Base-by-base conservation (phyloP, 1,284 basidiomycete species). In the Trametes polyzona region DNA sequence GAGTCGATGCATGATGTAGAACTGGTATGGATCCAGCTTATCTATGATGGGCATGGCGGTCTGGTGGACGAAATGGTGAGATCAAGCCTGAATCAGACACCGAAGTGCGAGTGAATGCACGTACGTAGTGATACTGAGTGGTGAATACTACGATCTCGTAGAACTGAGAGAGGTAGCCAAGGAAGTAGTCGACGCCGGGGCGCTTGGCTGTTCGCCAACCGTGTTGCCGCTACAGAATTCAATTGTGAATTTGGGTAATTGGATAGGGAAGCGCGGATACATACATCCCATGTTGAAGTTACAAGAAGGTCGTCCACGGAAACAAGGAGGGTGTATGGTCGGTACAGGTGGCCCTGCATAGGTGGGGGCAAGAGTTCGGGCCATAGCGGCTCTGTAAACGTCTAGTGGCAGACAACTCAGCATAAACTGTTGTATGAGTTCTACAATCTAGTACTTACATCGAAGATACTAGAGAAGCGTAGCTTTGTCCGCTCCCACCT, bases 101-200 rank as follows among this genome's bases (percentile, higher is more conserved):
- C 9, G 47, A 23, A 30, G 23, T 29, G n/a, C 48, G 39, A 29
- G 32, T 32, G 36, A 19, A 4, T 36, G 26, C 26, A 27, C 92
- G 56, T 65, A 95, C 95, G 73, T 96, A 98, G 66, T 85, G 81
- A 51, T 93, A 87, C 76, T 98, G 95, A 9, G 88, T 84, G 12
- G 96, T 98, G 78, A 98, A 99, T 53, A 99, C 80, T 21, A 99
- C 96, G 60, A 99, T 88, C 78, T 99, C 96, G 74, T 95, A 99
- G 76, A 98, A 98, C 69, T 98, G 96, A 0, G 94, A 95, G 40
- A 99, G 83, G 74, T 99, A 98, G 30, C 86, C 95, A 47, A 99
- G 80, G 83, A 98, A 99, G 75, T 98, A 98, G 72, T 99, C 97
- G 9, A 96, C 90, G 3, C 97, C 97, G 1, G 96, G 96, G 49